Conservation (phyloP, 2,329 filamentous ascomycete species). For the Apiospora saccharicola region DNA sequence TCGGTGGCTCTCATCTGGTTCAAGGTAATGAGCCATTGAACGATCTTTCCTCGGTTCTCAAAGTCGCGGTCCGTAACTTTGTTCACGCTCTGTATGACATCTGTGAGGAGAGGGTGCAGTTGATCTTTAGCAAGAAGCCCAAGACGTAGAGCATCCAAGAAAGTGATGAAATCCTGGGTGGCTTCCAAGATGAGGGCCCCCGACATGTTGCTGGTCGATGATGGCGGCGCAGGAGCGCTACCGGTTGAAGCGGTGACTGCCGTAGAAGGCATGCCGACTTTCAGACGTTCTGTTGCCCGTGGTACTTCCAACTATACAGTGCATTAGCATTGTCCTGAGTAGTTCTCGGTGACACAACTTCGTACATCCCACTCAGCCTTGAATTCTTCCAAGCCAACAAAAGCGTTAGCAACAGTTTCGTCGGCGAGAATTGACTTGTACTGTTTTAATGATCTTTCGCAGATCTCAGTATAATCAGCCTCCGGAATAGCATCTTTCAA, state of each 20-base stretch:
- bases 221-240: slow-evolving; percentile 51
- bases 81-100: slow-evolving; percentile 97
- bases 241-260: slow-evolving; percentile 63
- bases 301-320: slow-evolving; percentile 84
- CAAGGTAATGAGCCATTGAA: slow-evolving; percentile 95
- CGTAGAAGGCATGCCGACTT: slow-evolving; percentile 91
- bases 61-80: slow-evolving; percentile 96
- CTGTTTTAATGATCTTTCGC: slow-evolving; percentile 90
- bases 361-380: slow-evolving; percentile 90
- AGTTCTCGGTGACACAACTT: slow-evolving; percentile 34
- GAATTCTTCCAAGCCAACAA: slow-evolving; percentile 88
- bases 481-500: slow-evolving; percentile 94
- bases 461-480: slow-evolving; percentile 94
- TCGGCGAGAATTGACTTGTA: slow-evolving; percentile 95
- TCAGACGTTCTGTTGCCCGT: slow-evolving; percentile 88
- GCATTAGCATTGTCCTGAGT: slow-evolving; percentile 28
- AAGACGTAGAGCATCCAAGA: slow-evolving; percentile 92
- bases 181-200: slow-evolving; percentile 82
- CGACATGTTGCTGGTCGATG: slow-evolving; percentile 55
- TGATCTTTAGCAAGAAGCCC: slow-evolving; percentile 94
- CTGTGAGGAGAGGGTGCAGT: slow-evolving; percentile 91
- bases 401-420: slow-evolving; percentile 87
- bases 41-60: slow-evolving; percentile 94
- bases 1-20: slow-evolving; percentile 98
- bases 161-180: slow-evolving; percentile 98